Evolutionary conservation across 2,329 filamentous ascomycete genomes (phyloP).

Genomic region (Aspergillus clavatus): DNA sequence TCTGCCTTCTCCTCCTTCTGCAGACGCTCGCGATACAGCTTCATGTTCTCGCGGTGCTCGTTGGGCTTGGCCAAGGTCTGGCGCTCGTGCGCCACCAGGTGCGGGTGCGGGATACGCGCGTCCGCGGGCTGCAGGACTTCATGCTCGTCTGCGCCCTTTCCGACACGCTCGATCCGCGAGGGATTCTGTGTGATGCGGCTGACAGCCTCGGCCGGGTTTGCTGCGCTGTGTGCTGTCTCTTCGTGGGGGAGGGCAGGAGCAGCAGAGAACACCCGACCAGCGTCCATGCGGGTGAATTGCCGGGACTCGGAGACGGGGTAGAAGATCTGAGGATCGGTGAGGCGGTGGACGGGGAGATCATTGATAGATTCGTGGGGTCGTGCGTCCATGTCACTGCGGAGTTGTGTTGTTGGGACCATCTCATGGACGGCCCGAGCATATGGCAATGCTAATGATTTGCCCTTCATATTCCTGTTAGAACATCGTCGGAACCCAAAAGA

Average conservation of each 20-base stretch:
- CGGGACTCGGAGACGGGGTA: constrained; percentile 61
- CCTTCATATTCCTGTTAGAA: too few relatives aligned
- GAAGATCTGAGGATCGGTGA: constrained; percentile 54
- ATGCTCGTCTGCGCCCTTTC: constrained; percentile 40
- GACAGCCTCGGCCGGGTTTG: constrained; percentile 32
- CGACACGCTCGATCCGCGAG: constrained; percentile 38
- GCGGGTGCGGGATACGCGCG: constrained; percentile 59
- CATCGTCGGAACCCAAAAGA: constrained; percentile 15
- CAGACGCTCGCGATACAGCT: constrained; percentile 44
- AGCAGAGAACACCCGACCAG: constrained; percentile 55
- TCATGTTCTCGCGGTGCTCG: constrained; percentile 28
- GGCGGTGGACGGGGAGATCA: constrained; percentile 56
- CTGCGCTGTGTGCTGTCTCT: constrained; percentile 19
- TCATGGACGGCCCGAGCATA: constrained; percentile 70
- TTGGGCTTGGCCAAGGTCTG: constrained; percentile 37
- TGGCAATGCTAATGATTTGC: constrained; percentile 67
- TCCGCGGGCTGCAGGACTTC: constrained; percentile 58
- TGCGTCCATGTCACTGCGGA: constrained; percentile 27
- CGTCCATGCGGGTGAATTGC: constrained; percentile 61
- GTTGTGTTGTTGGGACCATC: constrained; percentile 72
- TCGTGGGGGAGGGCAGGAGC: constrained; percentile 35
- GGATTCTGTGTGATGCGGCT: constrained; percentile 26
- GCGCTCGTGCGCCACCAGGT: constrained; percentile 49
- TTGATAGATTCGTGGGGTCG: constrained; percentile 58
- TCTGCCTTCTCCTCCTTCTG: constrained; percentile 37